phyloP scores from a whole-genome alignment of 1,139 yeast genomes.

The Taiozyma onychis region DNA sequence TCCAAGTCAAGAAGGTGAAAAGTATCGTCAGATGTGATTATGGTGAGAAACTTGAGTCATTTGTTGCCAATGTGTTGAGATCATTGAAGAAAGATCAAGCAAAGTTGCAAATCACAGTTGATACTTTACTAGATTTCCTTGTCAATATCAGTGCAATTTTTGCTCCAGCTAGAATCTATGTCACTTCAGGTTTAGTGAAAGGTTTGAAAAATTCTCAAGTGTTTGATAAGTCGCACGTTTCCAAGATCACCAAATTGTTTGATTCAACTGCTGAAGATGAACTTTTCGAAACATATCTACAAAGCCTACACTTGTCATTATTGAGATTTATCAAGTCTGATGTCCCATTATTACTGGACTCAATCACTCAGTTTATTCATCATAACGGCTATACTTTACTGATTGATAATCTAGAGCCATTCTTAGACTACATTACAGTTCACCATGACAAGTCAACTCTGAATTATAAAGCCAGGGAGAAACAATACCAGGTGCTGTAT shows the following conservation, averaged over 20 bases:
- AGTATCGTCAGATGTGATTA: conserved; percentile 43
- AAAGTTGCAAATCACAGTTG: conserved; percentile 28
- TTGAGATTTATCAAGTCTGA: conserved; percentile 26
- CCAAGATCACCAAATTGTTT: conserved; percentile 38
- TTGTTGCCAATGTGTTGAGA: conserved; percentile 41
- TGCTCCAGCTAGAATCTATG: conserved; percentile 68
- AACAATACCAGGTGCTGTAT: conserved; percentile 17
- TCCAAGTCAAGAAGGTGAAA: conserved; percentile 30
- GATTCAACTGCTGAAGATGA: conserved; percentile 56
- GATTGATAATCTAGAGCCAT: conserved; percentile 30
- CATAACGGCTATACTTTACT: conserved; percentile 36
- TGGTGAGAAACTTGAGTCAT: conserved; percentile 46
- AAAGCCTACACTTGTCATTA: conserved; percentile 44
- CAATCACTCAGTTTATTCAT: conserved; percentile 32
- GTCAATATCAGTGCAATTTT: conserved; percentile 46
- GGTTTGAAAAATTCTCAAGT: conserved; percentile 39
- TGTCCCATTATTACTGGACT: conserved; percentile 9
- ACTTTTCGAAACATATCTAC: conserved; percentile 44
- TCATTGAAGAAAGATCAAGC: conserved; percentile 31
- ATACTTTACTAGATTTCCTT: conserved; percentile 35
- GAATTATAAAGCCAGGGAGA: conserved; percentile 1
- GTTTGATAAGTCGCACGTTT: conserved; percentile 28
- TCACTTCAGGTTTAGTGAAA: conserved; percentile 49
- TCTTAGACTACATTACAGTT: conserved; percentile 28
- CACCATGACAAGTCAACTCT: conserved; percentile 6